These are phyloP conservation scores for Lichina pygmaea DNA, from an alignment of 495 filamentous ascomycete genomes.

Conservation along the genomic window DNA sequence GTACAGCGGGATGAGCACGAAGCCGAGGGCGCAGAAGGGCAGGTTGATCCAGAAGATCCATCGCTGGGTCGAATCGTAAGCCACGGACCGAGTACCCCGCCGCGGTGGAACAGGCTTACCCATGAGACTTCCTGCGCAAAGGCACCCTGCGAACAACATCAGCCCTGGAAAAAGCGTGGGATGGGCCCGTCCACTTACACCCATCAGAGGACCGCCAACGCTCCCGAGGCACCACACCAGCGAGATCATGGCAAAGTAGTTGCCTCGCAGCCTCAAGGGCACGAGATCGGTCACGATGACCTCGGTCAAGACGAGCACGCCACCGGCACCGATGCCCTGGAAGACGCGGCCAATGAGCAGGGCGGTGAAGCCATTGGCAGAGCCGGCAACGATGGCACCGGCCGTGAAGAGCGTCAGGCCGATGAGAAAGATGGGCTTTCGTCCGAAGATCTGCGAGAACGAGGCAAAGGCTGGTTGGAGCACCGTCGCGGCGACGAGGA, in stretches of 20 bases:
- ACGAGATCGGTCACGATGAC: slow-evolving; percentile 14
- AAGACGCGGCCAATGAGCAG: slow-evolving; percentile 12
- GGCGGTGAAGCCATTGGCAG: slow-evolving; percentile 2
- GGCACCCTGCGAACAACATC: slow-evolving; percentile 4
- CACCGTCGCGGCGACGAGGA: slow-evolving; percentile 20
- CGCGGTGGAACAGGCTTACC: not conserved
- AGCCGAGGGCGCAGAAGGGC: slow-evolving; percentile 12
- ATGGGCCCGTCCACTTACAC: not conserved
- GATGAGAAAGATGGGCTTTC: slow-evolving; percentile 12
- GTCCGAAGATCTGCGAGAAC: slow-evolving; percentile 22
- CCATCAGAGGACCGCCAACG: slow-evolving; percentile 1
- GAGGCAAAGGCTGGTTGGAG: slow-evolving; percentile 21
- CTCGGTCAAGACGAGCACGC: slow-evolving; percentile 11
- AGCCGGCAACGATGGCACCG: slow-evolving; percentile 13
- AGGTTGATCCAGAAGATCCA: slow-evolving; percentile 17
- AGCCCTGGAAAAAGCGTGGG: slow-evolving; percentile 3
- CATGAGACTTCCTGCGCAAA: slow-evolving; percentile 4
- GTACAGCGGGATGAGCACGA: slow-evolving; percentile 8
- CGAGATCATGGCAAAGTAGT: slow-evolving; percentile 10
- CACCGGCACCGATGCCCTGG: slow-evolving; percentile 14
- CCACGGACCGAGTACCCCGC: not conserved
- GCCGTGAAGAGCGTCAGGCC: slow-evolving; percentile 14
- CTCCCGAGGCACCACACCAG: not conserved
- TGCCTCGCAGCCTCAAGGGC: slow-evolving; percentile 7
- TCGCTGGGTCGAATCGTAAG: slow-evolving; percentile 4